Evolutionary conservation across 176 grass and related monocot genomes (phyloP), one percentile per base, ranked within the genome.

Genomic region (Saccharum spontaneum): DNA sequence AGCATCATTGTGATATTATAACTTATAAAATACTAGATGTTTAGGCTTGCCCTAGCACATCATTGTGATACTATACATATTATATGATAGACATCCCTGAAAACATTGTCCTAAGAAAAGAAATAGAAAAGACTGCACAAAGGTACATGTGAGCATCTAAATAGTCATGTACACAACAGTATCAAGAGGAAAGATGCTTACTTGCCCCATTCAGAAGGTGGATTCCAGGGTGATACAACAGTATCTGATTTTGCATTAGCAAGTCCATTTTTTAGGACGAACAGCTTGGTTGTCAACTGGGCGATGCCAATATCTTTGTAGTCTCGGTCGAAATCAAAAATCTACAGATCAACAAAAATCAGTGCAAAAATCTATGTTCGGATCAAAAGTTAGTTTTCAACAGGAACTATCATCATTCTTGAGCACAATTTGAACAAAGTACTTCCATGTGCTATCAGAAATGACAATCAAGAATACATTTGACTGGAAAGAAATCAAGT

Each of bases 151-250:
- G 64, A 78, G 68, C 6, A 80, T 80, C 39, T 69, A 80, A 43
- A 81, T 66, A 81, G 7, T 20, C 24, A 82, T 71, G 64, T 71
- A 73, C 34, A 84, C 13, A 38, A 74, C 41, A 36, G 34, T 36
- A 36, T 41, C 71, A 88, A 88, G 23, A 57, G 49, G 50, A 83
- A 73, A 90, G 33, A 74, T 75, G 71, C 40, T 93, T 98, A 98
- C 96, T 98, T 98, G 83, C 93, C 96, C 96, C 96, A 98, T 88
- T 98, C 96, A 69, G 89, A 79, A 87, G 93, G 96, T 92, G 96
- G 91, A 89, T 94, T 98, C 96, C 96, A 98, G 4, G 96, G 91
- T 71, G 96, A 83, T 60, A 98, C 73, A 83, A 98, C 88, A 73
- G 84, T 90, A 85, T 98, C 91, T 63, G 96, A 98, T 94, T 93